Percentiles rank a stretch among this genome's conserved stretches.
These are phyloP conservation scores for Beauveria rudraprayagi DNA, from an alignment of 2,329 filamentous ascomycete species.

Conservation along the genomic window DNA sequence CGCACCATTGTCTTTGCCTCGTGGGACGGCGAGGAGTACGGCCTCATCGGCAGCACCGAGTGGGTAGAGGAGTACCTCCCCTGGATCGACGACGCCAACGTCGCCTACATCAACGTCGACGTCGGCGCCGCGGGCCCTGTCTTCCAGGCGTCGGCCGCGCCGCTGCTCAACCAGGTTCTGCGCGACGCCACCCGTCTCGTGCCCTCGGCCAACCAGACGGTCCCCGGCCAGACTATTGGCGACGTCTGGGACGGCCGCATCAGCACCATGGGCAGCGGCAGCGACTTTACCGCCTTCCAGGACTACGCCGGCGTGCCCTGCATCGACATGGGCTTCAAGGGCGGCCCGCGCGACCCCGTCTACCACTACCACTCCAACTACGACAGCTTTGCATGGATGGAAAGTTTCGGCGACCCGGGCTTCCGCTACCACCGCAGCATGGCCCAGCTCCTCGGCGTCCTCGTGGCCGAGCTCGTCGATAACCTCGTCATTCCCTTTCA, in stretches of 20 bases:
- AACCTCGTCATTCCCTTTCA: conserved; percentile 55
- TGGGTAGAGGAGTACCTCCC: conserved; percentile 88
- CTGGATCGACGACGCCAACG: conserved; percentile 64
- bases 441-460: conserved; percentile 56
- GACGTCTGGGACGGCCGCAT: conserved; percentile 60
- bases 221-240: conserved; percentile 59
- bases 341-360: conserved; percentile 39
- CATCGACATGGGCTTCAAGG: conserved; percentile 54
- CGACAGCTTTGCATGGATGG: conserved; percentile 87
- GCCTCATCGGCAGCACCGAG: conserved; percentile 77
- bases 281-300: conserved; percentile 68
- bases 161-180: conserved; percentile 66
- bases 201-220: conserved; percentile 67
- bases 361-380: conserved; percentile 91
- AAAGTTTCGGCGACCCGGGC: conserved; percentile 63
- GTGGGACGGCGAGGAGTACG: conserved; percentile 81
- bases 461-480: conserved; percentile 54
- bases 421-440: conserved; percentile 59
- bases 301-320: conserved; percentile 61
- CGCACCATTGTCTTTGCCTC: conserved; percentile 86
- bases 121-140: conserved; percentile 57
- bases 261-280: conserved; percentile 61
- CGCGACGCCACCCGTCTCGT: conserved; percentile 57
- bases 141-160: conserved; percentile 62
- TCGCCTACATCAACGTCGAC: conserved; percentile 84